A percentile compares a stretch with the other conserved stretches of the same genome.
phyloP scores from a whole-genome alignment of 441 rosid species.

The Arabidopsis hybrid region DNA sequence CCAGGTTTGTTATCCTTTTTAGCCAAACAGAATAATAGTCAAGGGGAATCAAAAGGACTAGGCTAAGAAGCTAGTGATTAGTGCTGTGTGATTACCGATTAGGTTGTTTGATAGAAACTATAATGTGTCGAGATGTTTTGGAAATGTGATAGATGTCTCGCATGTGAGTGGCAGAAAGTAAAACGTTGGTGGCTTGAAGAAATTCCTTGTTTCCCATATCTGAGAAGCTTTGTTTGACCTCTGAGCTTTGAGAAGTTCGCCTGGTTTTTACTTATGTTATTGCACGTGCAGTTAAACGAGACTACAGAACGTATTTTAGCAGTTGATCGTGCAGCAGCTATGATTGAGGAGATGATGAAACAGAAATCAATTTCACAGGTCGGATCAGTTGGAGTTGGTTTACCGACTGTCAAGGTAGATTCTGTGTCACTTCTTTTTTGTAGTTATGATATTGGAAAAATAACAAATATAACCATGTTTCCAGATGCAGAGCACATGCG shows the following conservation, averaged over 20 bases:
- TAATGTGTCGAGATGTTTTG: neutral
- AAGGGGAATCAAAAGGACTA: neutral
- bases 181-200: neutral
- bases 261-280: conserved; percentile 24
- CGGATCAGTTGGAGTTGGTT: conserved; percentile 43
- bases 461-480: conserved; percentile 47
- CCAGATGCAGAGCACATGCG: conserved; percentile 72
- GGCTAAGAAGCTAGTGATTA: neutral
- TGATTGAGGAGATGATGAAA: conserved; percentile 94
- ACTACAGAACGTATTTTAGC: conserved; percentile 89
- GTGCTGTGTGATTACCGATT: neutral
- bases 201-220: neutral
- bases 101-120: no score
- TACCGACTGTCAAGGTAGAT: conserved; percentile 44
- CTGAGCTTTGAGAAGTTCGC: conserved; percentile 19
- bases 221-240: neutral
- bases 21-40: conserved; percentile 17
- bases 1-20: conserved; percentile 63
- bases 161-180: neutral
- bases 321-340: conserved; percentile 92
- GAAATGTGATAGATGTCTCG: neutral
- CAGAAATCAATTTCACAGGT: conserved; percentile 60
- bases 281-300: conserved; percentile 77
- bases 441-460: conserved; percentile 24
- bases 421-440: conserved; percentile 37